A percentile compares a stretch with the other conserved stretches of the same genome.
These are phyloP conservation scores for Tilletia walkeri DNA, from an alignment of 1,284 basidiomycete genomes.

Conservation along the genomic window DNA sequence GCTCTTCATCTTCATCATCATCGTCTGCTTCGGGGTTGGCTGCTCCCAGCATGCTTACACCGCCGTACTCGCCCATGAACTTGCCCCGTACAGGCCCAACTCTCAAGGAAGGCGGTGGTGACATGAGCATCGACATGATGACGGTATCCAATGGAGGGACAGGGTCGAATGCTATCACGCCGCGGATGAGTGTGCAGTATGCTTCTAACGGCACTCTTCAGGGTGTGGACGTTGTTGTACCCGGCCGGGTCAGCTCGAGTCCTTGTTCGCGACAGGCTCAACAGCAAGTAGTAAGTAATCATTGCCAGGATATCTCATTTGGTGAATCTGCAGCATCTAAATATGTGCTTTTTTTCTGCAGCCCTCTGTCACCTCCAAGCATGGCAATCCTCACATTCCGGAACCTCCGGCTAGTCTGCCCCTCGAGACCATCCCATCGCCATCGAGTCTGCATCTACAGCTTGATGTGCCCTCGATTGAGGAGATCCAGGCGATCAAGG, in stretches of 20 bases:
- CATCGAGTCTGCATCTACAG: constrained; percentile 26
- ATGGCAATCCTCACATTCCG: no score
- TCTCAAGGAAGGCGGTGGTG: background rate
- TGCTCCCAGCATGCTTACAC: constrained; percentile 30
- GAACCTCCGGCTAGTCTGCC: constrained; percentile 7
- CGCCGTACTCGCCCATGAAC: constrained; percentile 40
- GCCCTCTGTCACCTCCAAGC: no score
- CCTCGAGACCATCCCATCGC: constrained; percentile 21
- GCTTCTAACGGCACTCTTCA: background rate
- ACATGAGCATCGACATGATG: constrained; percentile 17
- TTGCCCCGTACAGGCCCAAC: constrained; percentile 24
- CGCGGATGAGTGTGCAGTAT: constrained; percentile 25
- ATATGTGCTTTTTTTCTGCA: no score
- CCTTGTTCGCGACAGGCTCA: background rate
- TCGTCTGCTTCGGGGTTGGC: constrained; percentile 17
- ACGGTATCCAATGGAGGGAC: background rate
- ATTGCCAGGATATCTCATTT: no score
- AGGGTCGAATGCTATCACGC: constrained; percentile 25
- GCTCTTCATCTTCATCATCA: background rate
- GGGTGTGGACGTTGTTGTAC: background rate
- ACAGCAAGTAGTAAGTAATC: no score
- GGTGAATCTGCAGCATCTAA: no score
- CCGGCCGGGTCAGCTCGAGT: background rate
- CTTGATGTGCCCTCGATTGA: constrained; percentile 64
- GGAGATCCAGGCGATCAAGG: constrained; percentile 70